Evolutionary conservation across 371 early-diverging fungal species (phyloP).

Genomic region (Lichtheimia corymbifera): DNA sequence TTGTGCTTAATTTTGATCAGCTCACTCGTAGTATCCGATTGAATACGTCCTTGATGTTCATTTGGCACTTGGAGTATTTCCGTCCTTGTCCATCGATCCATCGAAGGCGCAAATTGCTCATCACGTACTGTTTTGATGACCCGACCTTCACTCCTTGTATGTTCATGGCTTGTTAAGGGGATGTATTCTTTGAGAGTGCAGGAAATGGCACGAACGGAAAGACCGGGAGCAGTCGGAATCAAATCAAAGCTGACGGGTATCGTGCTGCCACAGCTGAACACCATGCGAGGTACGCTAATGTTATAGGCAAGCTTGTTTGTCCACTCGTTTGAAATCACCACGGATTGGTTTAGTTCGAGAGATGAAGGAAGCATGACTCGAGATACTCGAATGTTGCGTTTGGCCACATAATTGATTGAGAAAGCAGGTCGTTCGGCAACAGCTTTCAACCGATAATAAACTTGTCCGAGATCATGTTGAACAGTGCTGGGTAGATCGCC

Average conservation of each 20-base stretch:
- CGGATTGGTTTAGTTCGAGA: conserved; percentile 39
- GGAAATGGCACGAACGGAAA: conserved; percentile 31
- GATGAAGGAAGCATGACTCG: conserved; percentile 37
- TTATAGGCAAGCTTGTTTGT: conserved; percentile 46
- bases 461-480: conserved; percentile 38
- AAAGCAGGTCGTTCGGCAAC: conserved; percentile 49
- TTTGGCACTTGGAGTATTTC: conserved; percentile 27
- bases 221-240: conserved; percentile 33
- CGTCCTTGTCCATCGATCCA: conserved; percentile 29
- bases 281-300: conserved; percentile 45
- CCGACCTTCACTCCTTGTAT: conserved; percentile 34
- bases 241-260: conserved; percentile 49
- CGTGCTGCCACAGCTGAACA: conserved; percentile 27
- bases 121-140: conserved; percentile 33
- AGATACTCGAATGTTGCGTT: conserved; percentile 25
- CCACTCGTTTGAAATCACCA: conserved; percentile 47
- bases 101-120: conserved; percentile 23
- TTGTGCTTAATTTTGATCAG: conserved; percentile 46
- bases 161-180: conserved; percentile 28
- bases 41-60: conserved; percentile 13
- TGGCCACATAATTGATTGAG: conserved; percentile 36
- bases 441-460: conserved; percentile 43
- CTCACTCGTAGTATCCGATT: conserved; percentile 34
- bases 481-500: conserved; percentile 52
- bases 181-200: conserved; percentile 44